Conservation (phyloP, 2,329 filamentous ascomycete genomes). For the Teratosphaeria epicoccoides region DNA sequence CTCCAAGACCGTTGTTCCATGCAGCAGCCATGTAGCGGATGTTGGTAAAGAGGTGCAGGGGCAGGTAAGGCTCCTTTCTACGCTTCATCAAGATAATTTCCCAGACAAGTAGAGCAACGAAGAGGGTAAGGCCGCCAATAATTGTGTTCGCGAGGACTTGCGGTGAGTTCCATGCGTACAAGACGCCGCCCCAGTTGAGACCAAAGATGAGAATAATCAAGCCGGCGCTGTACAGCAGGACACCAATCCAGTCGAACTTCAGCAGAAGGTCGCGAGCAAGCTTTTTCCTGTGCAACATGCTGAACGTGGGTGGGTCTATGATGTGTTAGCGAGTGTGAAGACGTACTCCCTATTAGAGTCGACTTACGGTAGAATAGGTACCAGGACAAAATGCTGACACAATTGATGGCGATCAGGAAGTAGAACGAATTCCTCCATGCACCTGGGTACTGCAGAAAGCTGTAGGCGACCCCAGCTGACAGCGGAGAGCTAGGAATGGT, state of each 20-base stretch:
- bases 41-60: slow-evolving; percentile 20
- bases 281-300: slow-evolving; percentile 18
- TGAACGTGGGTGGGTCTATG: slow-evolving; percentile 21
- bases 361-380: slow-evolving; percentile 30
- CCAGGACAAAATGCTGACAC: slow-evolving; percentile 15
- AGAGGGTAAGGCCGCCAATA: neutral
- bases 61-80: slow-evolving; percentile 16
- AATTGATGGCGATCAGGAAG: slow-evolving; percentile 25
- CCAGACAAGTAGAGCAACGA: slow-evolving; percentile 15
- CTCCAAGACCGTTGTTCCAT: slow-evolving; percentile 17
- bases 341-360: too few species aligned
- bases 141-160: neutral
- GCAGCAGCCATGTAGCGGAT: slow-evolving; percentile 15
- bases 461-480: slow-evolving; percentile 14
- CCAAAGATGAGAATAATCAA: slow-evolving; percentile 20
- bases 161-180: slow-evolving; percentile 2
- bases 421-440: slow-evolving; percentile 17
- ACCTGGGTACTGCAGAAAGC: slow-evolving; percentile 13
- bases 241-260: slow-evolving; percentile 20
- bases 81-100: slow-evolving; percentile 13
- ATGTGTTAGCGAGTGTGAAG: too few species aligned
- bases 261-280: slow-evolving; percentile 14
- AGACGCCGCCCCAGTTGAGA: slow-evolving; percentile 20
- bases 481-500: slow-evolving; percentile 16
- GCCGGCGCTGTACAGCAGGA: too few species aligned